Percentiles rank a stretch among this genome's conserved stretches.
Conservation (phyloP, 164 flowering plant genomes). For the Tinospora cordifolia region DNA sequence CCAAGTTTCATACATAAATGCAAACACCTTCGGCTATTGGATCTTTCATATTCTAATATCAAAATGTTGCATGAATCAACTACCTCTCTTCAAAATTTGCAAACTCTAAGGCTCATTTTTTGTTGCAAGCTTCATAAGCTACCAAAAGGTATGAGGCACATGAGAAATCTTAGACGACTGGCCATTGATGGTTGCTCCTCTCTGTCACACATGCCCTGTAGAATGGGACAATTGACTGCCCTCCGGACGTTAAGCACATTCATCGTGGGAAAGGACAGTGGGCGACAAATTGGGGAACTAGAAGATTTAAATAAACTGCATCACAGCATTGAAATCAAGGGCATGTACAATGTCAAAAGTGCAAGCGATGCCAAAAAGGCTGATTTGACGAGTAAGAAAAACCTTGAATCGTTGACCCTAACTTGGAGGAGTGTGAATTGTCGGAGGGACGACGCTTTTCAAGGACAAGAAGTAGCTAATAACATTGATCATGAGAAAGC, state of each 20-base stretch:
- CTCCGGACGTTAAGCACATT: slow-evolving; percentile 1
- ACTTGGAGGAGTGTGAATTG: not conserved
- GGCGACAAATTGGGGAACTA: not conserved
- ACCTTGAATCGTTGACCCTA: not conserved
- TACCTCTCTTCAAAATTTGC: not conserved
- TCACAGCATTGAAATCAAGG: not conserved
- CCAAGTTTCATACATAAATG: too few relatives aligned
- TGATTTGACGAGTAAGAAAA: not conserved
- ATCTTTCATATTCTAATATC: too few relatives aligned
- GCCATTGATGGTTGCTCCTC: not conserved
- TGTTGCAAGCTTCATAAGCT: not conserved
- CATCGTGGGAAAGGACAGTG: not conserved
- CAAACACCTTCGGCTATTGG: not conserved
- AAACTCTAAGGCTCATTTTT: not conserved
- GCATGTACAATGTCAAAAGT: not conserved
- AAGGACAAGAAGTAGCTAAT: too few relatives aligned
- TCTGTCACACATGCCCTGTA: not conserved
- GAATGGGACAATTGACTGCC: not conserved
- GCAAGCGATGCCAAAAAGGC: not conserved
- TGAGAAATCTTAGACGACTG: slow-evolving; percentile 5
- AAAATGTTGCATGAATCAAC: not conserved
- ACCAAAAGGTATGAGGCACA: not conserved
- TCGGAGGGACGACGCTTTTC: too few relatives aligned
- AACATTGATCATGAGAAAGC: not conserved
- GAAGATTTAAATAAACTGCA: not conserved